phyloP scores from a whole-genome alignment of 345 rosid genomes.

The Draba incana region DNA sequence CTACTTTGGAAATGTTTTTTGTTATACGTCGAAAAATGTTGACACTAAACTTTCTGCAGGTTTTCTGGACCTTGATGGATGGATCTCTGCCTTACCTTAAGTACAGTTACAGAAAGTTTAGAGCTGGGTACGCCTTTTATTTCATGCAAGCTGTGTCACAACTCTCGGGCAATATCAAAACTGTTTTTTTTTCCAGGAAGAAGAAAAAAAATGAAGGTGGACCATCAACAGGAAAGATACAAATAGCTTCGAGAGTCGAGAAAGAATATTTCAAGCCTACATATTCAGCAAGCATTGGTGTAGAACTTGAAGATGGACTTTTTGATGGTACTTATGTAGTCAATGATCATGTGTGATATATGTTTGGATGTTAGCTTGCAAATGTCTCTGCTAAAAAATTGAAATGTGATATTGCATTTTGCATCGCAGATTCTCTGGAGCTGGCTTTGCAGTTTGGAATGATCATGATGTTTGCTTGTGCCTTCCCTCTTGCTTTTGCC shows the following conservation, averaged over 20 bases:
- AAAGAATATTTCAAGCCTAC: conserved; percentile 85
- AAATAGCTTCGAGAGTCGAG: conserved; percentile 76
- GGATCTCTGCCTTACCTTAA: conserved; percentile 79
- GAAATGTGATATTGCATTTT: conserved; percentile 9
- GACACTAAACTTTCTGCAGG: conserved; percentile 46
- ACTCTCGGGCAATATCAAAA: background rate
- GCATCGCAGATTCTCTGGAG: conserved; percentile 74
- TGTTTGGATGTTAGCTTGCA: conserved; percentile 8
- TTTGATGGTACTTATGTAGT: conserved; percentile 68
- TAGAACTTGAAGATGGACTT: conserved; percentile 91
- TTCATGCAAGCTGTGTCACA: conserved; percentile 11
- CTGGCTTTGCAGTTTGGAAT: conserved; percentile 90
- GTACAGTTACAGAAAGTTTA: conserved; percentile 75
- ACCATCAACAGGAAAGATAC: conserved; percentile 57
- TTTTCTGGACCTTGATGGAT: conserved; percentile 75
- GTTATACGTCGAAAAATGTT: conserved; percentile 9
- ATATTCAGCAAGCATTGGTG: conserved; percentile 82
- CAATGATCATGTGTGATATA: conserved; percentile 13
- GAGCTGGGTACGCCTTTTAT: conserved; percentile 57
- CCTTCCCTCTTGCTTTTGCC: conserved; percentile 84
- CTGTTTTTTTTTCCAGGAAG: conserved; percentile 50
- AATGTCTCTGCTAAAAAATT: conserved; percentile 2
- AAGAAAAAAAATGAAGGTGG: conserved; percentile 63
- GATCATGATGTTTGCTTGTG: conserved; percentile 99
- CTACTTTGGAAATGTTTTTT: conserved; percentile 9